Conservation (phyloP, 1,139 yeast genomes). For the Geotrichum candidum region DNA sequence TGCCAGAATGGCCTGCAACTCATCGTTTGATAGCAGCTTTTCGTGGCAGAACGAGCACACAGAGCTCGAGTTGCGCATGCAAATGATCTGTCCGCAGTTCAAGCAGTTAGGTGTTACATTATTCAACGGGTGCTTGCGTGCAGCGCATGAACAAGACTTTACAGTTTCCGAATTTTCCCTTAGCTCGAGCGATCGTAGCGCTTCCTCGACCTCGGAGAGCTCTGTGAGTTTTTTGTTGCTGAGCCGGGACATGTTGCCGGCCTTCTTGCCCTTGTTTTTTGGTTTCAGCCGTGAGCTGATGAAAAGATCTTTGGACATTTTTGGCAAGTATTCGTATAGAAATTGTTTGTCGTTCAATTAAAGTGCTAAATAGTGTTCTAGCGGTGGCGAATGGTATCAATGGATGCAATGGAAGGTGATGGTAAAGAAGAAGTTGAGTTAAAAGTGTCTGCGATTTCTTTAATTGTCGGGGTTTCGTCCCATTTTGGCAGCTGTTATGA, state of each 20-base stretch:
- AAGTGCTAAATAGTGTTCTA: background rate
- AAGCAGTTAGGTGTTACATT: conserved; percentile 91
- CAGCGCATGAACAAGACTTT: conserved; percentile 58
- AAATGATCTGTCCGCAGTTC: conserved; percentile 89
- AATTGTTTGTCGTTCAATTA: background rate
- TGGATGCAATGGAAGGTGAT: background rate
- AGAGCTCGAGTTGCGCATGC: conserved; percentile 79
- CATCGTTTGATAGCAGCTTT: conserved; percentile 56
- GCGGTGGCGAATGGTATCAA: background rate
- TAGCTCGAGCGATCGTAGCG: conserved; percentile 7
- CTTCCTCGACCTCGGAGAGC: conserved; percentile 12
- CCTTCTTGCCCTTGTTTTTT: background rate
- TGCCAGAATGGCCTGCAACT: conserved; percentile 49
- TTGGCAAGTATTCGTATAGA: background rate
- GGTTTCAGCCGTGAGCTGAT: conserved; percentile 8
- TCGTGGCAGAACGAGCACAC: conserved; percentile 82
- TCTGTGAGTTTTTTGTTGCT: conserved; percentile 10
- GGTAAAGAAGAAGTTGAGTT: background rate
- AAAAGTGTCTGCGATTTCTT: background rate
- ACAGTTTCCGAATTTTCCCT: conserved; percentile 28
- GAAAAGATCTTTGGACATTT: conserved; percentile 6
- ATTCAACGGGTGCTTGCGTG: conserved; percentile 74
- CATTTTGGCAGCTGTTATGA: background rate
- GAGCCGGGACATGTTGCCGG: background rate
- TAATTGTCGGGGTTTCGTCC: background rate